Conservation (phyloP, 2,329 filamentous ascomycete species). For the Capronia coronata region DNA sequence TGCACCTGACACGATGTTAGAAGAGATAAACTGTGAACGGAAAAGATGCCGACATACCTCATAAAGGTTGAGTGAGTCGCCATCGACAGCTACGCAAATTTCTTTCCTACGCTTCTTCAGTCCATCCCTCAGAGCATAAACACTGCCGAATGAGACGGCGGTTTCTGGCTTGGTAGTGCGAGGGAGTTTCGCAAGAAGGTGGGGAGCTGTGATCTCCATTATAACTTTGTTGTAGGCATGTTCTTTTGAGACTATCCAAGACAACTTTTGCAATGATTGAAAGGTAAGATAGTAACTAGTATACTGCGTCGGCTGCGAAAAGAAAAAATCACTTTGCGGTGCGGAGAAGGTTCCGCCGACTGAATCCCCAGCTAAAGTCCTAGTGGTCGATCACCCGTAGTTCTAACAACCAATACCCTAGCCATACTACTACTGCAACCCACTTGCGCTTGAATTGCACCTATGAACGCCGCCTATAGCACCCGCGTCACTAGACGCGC, state of each 20-base stretch:
- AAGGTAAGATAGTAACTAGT: not conserved
- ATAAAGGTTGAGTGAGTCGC: constrained; percentile 57
- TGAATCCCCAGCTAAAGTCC: constrained; percentile 3
- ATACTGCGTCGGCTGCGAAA: constrained; percentile 1
- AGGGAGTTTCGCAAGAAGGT: constrained; percentile 42
- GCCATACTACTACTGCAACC: not conserved
- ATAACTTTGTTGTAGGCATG: not conserved
- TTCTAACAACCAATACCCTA: not conserved
- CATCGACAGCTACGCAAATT: constrained; percentile 53
- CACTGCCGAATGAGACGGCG: constrained; percentile 40
- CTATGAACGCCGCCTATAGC: not conserved
- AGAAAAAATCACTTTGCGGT: not conserved
- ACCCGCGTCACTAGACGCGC: constrained; percentile 12
- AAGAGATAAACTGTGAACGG: not conserved
- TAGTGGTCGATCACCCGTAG: constrained; percentile 19
- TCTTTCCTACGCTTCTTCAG: constrained; percentile 59
- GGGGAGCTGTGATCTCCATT: constrained; percentile 43
- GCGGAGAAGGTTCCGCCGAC: not conserved
- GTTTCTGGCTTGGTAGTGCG: constrained; percentile 38
- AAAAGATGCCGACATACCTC: constrained; percentile 42
- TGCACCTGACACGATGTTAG: constrained; percentile 44
- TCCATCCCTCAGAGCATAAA: constrained; percentile 49
- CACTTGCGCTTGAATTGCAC: not conserved
- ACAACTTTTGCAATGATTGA: too few species aligned
- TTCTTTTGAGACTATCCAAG: not conserved